Evolutionary conservation across 805 yeast species (phyloP).

Genomic region (Lachancea thermotolerans): DNA sequence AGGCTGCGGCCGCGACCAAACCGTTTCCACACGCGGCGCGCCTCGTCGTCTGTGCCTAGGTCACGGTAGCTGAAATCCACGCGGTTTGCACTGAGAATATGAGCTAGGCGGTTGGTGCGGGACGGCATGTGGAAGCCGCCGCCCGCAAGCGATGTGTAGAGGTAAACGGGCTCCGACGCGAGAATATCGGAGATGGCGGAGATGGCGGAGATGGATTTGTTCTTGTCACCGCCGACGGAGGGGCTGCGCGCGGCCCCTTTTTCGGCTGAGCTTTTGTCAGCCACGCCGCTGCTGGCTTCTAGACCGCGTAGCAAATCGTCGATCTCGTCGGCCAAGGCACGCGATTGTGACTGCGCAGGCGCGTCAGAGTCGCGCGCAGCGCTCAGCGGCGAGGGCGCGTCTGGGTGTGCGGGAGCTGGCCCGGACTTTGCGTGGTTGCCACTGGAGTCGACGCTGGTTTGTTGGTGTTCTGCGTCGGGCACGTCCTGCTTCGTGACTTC

Average conservation of each 20-base stretch:
- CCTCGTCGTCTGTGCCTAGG: conserved; percentile 81
- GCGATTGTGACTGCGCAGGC: no score
- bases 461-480: no score
- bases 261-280: background rate
- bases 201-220: conserved; percentile 2
- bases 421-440: no score
- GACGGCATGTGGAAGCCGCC: conserved; percentile 72
- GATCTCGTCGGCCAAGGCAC: conserved; percentile 22
- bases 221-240: no score
- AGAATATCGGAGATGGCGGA: conserved; percentile 16
- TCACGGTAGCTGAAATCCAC: conserved; percentile 65
- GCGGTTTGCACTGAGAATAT: conserved; percentile 69
- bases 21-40: conserved; percentile 78
- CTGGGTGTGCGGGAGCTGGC: background rate
- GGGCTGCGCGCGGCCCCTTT: no score
- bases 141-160: conserved; percentile 83
- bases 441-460: no score
- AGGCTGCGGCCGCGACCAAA: conserved; percentile 62
- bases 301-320: conserved; percentile 27
- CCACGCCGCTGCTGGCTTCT: conserved; percentile 6
- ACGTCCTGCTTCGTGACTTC: no score
- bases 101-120: conserved; percentile 67
- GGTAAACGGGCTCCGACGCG: conserved; percentile 57
- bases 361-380: background rate
- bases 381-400: background rate